Evolutionary conservation across 1,284 basidiomycete genomes (phyloP).

Genomic region (Cryptococcus sp.): DNA sequence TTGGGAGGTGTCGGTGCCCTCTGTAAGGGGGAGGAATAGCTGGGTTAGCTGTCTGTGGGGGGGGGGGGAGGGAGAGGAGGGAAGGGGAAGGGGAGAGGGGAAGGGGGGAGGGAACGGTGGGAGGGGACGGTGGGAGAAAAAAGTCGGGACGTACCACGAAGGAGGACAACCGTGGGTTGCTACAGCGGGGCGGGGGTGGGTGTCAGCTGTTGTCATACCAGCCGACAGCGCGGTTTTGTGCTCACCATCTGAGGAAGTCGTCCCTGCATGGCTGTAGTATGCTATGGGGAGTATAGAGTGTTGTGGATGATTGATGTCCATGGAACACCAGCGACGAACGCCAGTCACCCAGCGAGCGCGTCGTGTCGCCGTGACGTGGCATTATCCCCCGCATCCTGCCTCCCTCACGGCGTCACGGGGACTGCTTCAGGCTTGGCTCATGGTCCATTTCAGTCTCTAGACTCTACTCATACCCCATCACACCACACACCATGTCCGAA

Average conservation of each 20-base stretch:
- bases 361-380: conserved; percentile 12
- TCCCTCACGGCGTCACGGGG: no score
- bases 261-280: conserved; percentile 37
- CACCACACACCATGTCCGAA: conserved; percentile 37
- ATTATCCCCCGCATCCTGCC: background rate
- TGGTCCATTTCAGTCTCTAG: background rate
- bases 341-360: background rate
- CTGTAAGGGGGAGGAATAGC: conserved; percentile 41
- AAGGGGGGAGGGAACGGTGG: background rate
- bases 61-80: background rate
- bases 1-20: conserved; percentile 96
- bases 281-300: background rate
- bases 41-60: background rate
- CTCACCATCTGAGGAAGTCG: conserved; percentile 48
- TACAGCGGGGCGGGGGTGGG: no score
- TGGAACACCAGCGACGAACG: no score
- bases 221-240: background rate
- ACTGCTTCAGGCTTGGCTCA: no score
- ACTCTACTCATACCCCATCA: no score
- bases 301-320: conserved; percentile 2
- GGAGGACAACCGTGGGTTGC: conserved; percentile 93
- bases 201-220: background rate
- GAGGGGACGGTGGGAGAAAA: background rate
- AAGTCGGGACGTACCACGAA: conserved; percentile 55
- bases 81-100: background rate